Base-by-base conservation (phyloP, 257 asterid species). In the Nicotiana otophora region DNA sequence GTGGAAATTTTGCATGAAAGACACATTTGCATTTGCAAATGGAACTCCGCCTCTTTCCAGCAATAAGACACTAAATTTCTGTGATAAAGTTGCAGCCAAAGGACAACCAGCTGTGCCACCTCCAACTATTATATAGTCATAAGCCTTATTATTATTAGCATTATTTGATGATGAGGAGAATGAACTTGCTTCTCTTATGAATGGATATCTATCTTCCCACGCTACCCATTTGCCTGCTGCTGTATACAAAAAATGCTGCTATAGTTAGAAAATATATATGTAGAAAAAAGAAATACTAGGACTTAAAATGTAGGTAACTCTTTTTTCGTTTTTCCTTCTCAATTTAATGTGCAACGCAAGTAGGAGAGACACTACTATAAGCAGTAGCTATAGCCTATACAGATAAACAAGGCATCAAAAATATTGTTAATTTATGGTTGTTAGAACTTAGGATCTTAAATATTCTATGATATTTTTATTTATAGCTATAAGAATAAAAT, bases 101-200 rank as follows among this genome's bases (percentile, higher is more conserved):
- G 99, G 98, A 85, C 99, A 96, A 1, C 99, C 99, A 23, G 98
- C 98, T 60, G 99, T 93, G 57, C 98, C 99, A 4, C 99, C 99
- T 16, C 99, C 99, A 16, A 93, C 93, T 16, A 94, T 84, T 74
- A 96, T 96, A 93, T 96, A 94, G 66, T 96, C 99, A 82, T 84
- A 94, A 1, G 14, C 14, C 16, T 26, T 46, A 10, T 20, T 33
- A 0, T 10, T 19, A 14, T 66, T 62, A 0, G 78, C 12, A 19
- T 17, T 34, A 6, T 83, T 11, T 64, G 85, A 51, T 30, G 79
- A 81, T n/a, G 83, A 66, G 9, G 92, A 86, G 69, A 84, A 88
- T 2, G 87, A 82, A 60, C 89, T 87, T 6, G 93, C 91, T 9
- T 19, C 63, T 62, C 61, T 86, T 14, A 90, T 88, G 70, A 87